Base-by-base conservation (phyloP, 108 stramenopile genomes). In the Chaetoceros muelleri region DNA sequence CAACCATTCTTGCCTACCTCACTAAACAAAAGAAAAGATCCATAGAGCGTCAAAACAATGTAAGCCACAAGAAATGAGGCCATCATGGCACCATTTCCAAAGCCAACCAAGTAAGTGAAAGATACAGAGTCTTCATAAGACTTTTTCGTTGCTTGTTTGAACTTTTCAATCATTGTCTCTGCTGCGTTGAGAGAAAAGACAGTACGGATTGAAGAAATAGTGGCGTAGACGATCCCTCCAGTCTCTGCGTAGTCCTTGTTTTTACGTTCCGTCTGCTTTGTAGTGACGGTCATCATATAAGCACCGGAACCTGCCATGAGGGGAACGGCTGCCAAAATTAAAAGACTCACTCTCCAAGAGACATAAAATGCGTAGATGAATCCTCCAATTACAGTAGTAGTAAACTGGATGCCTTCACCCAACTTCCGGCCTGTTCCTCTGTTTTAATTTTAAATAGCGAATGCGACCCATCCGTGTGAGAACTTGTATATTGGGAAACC, bases 111-210 rank as follows among this genome's bases (percentile, higher is more conserved):
- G 29, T 54, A 46, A 1, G 58, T 40, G 30, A 62, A 55, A 7
- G 30, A 46, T n/a, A 59, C 49, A 18, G 79, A 68, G 3, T 55
- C 69, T 2, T 62, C 52, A 23, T 59, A 71, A 16, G 75, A 69
- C 46, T 71, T 62, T 28, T 62, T 24, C 13, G 79, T 81, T 18
- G 78, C 82, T 8, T 51, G 30, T 21, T 61, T 46, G 62, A 66
- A 84, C 26, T 76, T 62, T 0, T 53, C 46, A 48, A 82, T 62
- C 66, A 77, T 72, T 1, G 34, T 59, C 5, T 30, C 44, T 7
- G 62, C 66, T 0, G 73, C 82, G 54, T 84, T 84, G 47, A 85
- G 53, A 0, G 71, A 67, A 25, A 79, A 53, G 47, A 85, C 70
- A 2, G 84, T 85, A 26, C 63, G 57, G 46, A 85, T 79, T 13